Conservation (phyloP, 1,284 basidiomycete species). For the Irpex sp. region DNA sequence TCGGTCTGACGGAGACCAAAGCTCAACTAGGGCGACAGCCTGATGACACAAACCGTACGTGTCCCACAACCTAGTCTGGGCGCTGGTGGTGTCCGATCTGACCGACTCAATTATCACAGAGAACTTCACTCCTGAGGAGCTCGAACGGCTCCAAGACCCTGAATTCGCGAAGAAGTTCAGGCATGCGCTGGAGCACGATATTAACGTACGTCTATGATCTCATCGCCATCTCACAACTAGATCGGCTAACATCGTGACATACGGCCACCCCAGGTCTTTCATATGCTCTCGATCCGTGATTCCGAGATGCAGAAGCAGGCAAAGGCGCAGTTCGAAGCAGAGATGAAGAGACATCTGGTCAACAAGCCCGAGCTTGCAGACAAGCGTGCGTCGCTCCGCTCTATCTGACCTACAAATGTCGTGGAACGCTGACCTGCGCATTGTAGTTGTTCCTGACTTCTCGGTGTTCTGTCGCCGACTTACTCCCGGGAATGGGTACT, state of each 20-base stretch:
- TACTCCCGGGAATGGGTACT: constrained; percentile 64
- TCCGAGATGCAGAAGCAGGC: constrained; percentile 18
- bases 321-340: constrained; percentile 36
- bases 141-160: constrained; percentile 44
- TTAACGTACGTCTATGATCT: constrained; percentile 41
- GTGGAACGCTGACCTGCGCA: neutral
- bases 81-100: neutral
- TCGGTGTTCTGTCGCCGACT: constrained; percentile 54
- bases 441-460: constrained; percentile 54
- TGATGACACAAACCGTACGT: constrained; percentile 38
- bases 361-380: constrained; percentile 61
- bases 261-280: neutral
- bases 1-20: constrained; percentile 37
- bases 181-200: constrained; percentile 43
- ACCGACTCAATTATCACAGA: constrained; percentile 27
- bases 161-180: constrained; percentile 47
- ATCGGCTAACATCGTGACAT: neutral
- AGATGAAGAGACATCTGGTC: constrained; percentile 48
- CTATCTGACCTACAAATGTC: neutral
- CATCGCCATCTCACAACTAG: neutral
- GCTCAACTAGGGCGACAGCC: constrained; percentile 33
- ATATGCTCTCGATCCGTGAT: neutral
- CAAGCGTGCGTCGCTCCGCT: constrained; percentile 33
- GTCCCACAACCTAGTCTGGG: neutral
- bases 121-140: constrained; percentile 51